Evolutionary conservation across 73 alveolate species (phyloP).

Genomic region (Paramecium sonneborni): DNA sequence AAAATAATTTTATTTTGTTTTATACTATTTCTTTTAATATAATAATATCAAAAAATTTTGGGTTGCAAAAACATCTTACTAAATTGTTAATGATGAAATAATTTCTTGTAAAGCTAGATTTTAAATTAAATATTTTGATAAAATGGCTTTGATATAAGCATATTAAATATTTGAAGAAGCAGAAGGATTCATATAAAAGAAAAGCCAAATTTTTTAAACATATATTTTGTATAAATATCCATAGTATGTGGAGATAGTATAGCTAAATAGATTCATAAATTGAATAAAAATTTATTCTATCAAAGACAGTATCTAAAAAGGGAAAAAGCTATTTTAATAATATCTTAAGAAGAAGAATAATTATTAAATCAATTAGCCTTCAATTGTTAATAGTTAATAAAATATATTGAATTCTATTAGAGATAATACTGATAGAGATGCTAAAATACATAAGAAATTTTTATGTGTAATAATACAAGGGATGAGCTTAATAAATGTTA

Average conservation of each 20-base stretch:
- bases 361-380: conserved; percentile 22
- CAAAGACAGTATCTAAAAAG: no score
- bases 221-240: conserved; percentile 55
- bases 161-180: conserved; percentile 52
- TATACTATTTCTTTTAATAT: conserved; percentile 28
- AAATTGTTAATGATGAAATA: conserved; percentile 55
- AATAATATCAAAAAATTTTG: conserved; percentile 51
- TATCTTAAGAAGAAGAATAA: conserved; percentile 62
- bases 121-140: conserved; percentile 30
- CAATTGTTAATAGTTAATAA: conserved; percentile 18
- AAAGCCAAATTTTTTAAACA: conserved; percentile 49
- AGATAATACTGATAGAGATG: conserved; percentile 62
- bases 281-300: no score
- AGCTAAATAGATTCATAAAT: no score
- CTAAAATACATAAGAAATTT: conserved; percentile 51
- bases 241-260: conserved; percentile 40
- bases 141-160: no score
- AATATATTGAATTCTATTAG: not conserved
- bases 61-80: conserved; percentile 28
- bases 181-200: conserved; percentile 54
- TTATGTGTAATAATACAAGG: conserved; percentile 26
- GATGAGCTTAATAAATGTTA: not conserved
- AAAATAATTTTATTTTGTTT: conserved; percentile 4
- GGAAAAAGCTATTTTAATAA: conserved; percentile 33
- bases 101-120: conserved; percentile 43